phyloP scores from a whole-genome alignment of 164 flowering plant species.

The Saururus chinensis region DNA sequence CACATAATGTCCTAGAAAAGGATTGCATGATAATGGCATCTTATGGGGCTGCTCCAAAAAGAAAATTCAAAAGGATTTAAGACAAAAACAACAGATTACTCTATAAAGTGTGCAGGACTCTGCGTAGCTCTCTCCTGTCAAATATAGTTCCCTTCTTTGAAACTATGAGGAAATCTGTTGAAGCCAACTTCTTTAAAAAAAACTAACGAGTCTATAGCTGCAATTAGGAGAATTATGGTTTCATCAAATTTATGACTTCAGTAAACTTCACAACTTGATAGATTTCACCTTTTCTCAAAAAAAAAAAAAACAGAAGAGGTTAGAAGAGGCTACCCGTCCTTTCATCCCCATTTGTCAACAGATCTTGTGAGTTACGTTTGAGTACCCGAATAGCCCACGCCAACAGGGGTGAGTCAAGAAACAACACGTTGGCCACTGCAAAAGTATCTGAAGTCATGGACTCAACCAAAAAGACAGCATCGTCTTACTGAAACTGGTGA shows the following conservation, averaged over 20 bases:
- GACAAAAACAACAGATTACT: neutral
- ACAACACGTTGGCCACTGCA: no score
- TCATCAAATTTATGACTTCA: neutral
- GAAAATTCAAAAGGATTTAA: no score
- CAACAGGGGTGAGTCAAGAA: no score
- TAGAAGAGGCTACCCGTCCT: neutral
- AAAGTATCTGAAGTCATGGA: neutral
- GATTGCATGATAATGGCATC: neutral
- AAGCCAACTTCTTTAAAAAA: slow-evolving; percentile 69
- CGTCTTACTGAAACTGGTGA: no score
- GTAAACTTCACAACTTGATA: neutral
- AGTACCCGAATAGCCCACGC: no score
- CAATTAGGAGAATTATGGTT: slow-evolving; percentile 4
- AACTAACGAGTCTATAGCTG: slow-evolving; percentile 60
- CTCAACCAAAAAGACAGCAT: no score
- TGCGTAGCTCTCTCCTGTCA: slow-evolving; percentile 85
- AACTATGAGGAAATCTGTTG: slow-evolving; percentile 75
- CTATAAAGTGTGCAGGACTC: slow-evolving; percentile 18
- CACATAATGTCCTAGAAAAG: slow-evolving; percentile 80
- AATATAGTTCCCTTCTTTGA: slow-evolving; percentile 63
- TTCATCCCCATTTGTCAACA: no score
- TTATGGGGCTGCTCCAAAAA: no score
- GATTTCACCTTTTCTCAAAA: neutral
- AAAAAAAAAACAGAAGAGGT: no score
- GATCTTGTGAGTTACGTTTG: no score